Base-by-base conservation (phyloP, 345 rosid species). In the Dovyalis caffra region DNA sequence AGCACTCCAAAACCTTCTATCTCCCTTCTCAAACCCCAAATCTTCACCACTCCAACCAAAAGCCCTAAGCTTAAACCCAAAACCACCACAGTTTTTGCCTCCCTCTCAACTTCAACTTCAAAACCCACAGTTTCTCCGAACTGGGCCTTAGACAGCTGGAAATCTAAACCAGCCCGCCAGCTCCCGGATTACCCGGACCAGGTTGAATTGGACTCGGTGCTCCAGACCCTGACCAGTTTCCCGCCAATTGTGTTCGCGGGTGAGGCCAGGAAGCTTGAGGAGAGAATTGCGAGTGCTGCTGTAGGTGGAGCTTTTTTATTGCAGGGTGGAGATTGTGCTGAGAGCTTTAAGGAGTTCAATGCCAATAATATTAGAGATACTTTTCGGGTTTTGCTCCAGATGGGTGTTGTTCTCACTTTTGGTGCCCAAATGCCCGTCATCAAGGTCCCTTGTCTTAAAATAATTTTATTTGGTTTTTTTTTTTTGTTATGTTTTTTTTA, bases 321-420 rank as follows among this genome's bases (percentile, higher is more conserved):
- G n/a, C 92, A 87, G 74, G 92, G 90, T 1, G 90, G 92, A 40
- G 92, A 88, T 69, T 88, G 92, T 23, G 90, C 92, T 0, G 92
- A 88, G 87, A 88, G 90, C 74, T 88, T 89, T 69, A 87, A 87
- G 72, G 89, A 89, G 64, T 87, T 85, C 45, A 85, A 87, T 38
- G 89, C 85, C 51, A 78, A 80, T 76, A 89, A 87, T 76, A 87
- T 89, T 60, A 74, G 92, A 38, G 90, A 89, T 73, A 87, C 92
- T 21, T 89, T 89, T 74, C 78, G 90, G 74, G 87, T 89, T 74
- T 83, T 89, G 79, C 85, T 89, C 6, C 92, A 89, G 80, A 89
- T 89, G 92, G 88, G 92, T 9, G 82, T 89, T 57, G 92, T 84
- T 75, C 92, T 89, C 75, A 89, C 86, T 79, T 89, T 89, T 15